Percentiles rank a stretch among this genome's conserved stretches.
Evolutionary conservation across 208 protist genomes (phyloP).

Genomic region (Crithidia acanthocephali): DNA sequence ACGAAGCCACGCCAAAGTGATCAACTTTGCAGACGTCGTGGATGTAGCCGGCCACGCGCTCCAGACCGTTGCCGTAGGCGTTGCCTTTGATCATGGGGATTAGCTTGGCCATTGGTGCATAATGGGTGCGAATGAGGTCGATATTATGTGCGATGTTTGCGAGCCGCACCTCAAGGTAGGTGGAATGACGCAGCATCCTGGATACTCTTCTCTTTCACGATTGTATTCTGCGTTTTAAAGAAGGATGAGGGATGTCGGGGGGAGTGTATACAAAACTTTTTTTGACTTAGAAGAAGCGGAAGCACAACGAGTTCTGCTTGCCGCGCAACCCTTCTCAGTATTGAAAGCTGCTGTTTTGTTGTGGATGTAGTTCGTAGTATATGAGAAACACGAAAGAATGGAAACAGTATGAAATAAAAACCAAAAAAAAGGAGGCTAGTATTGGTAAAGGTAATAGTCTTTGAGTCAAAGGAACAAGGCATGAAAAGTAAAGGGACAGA

Average conservation of each 20-base stretch:
- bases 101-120: constrained; percentile 44
- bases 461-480: constrained; percentile 3
- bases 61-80: constrained; percentile 57
- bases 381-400: constrained; percentile 3
- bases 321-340: background rate
- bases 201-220: background rate
- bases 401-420: background rate
- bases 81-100: constrained; percentile 70
- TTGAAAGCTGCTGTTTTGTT: background rate
- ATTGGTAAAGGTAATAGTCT: background rate
- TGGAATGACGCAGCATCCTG: constrained; percentile 51
- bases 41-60: constrained; percentile 45
- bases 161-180: constrained; percentile 51
- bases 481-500: background rate
- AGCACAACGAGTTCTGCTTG: background rate
- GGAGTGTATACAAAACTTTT: background rate
- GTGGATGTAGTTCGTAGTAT: background rate
- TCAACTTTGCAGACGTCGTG: constrained; percentile 34
- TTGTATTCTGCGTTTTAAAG: no score
- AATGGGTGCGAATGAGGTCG: constrained; percentile 39
- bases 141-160: constrained; percentile 53
- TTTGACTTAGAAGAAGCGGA: background rate
- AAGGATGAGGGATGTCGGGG: no score
- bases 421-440: background rate
- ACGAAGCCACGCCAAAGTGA: constrained; percentile 55